Evolutionary conservation across 208 protist genomes (phyloP).

Genomic region (Leishmania mexicana): DNA sequence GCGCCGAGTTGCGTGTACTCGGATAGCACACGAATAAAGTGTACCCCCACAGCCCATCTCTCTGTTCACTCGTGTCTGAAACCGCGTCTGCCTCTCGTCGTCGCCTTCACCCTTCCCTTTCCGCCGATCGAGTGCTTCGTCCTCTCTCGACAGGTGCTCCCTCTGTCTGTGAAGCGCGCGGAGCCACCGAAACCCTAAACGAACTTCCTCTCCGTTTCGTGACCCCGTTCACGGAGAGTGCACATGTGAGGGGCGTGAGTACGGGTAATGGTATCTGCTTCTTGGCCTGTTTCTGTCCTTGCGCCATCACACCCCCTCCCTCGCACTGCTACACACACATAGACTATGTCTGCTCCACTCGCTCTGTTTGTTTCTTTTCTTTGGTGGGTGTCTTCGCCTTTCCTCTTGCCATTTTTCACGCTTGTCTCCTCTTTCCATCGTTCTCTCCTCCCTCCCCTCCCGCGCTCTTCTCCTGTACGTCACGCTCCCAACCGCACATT

Average conservation of each 20-base stretch:
- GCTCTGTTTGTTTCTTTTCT: neutral
- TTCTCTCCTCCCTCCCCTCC: neutral
- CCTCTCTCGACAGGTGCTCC: neutral
- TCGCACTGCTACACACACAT: neutral
- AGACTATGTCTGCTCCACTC: neutral
- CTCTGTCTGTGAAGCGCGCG: neutral
- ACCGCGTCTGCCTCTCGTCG: neutral
- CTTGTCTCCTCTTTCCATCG: neutral
- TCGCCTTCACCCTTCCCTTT: neutral
- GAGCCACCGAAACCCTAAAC: neutral
- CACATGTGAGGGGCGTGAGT: neutral
- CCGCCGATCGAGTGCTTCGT: neutral
- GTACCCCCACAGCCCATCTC: neutral
- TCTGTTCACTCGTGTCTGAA: neutral
- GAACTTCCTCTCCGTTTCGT: neutral
- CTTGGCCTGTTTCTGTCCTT: neutral
- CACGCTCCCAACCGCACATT: neutral
- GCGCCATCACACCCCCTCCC: neutral
- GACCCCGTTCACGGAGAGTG: neutral
- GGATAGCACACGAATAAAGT: neutral
- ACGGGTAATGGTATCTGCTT: neutral
- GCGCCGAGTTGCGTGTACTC: neutral
- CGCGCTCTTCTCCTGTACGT: neutral
- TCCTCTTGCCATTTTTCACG: neutral
- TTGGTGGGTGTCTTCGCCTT: neutral